Base-by-base conservation (phyloP, 306 rosid species). In the Cicer cuneatum region DNA sequence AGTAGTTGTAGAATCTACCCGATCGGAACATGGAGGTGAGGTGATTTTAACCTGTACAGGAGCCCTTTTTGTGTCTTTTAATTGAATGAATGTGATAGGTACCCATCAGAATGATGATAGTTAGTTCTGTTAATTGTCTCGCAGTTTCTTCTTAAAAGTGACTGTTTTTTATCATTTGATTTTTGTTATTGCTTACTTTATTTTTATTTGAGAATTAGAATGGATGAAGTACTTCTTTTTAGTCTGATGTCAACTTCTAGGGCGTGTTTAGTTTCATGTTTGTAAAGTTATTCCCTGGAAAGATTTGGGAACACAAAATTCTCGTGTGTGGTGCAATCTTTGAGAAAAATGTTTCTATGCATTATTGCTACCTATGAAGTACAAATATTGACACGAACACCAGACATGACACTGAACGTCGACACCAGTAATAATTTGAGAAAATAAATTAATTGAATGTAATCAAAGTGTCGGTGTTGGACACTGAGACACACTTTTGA, bases 21-120 rank as follows among this genome's bases (percentile, higher is more conserved):
- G 96, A 71, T 76, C 86, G 3, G 93, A 94, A 16, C 63, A 51
- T 47, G 98, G 96, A 81, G 99, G 99, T 92, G 77, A 86, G 87
- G 66, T 66, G 78, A 66, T 65, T 58, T 58, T 66, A 60, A 74
- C 72, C 35, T 41, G 51, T n/a, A 74, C 7, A 15, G 16, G 33
- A 51, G 16, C 29, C 45, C 74, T 52, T 80, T 66, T 51, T 12
- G 38, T 21, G 65, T 59, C 19, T 59, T 59, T 59, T 12, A 29
- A 29, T 59, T 12, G 16, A 10, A 59, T 3, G 11, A 33, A 29
- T 29, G 35, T 29, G 35, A 0, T 29, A 29, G 35, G 35, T 29
- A 29, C 35, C 35, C 35, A 29, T 29, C 35, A 29, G 5, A 29
- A 41, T 1, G 63, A 65, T 61, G 67, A 18, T 74, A 59, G 65